Base-by-base conservation (phyloP, 140 eudicot genomes). In the Ambrosia hybrid region DNA sequence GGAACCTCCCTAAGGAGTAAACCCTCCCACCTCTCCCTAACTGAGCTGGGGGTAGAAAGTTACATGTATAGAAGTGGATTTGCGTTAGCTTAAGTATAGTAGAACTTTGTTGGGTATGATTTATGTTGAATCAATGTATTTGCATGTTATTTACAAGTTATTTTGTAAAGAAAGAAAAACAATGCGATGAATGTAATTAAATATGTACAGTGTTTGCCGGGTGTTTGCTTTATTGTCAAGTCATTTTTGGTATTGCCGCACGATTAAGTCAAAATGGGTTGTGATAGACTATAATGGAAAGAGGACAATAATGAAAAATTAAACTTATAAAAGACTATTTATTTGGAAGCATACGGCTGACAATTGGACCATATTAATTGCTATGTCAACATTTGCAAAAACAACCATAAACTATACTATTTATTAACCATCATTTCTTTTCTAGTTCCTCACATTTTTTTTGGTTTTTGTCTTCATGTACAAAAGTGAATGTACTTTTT, bases 311-410 rank as follows among this genome's bases (percentile, higher is more conserved):
- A 73, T 64, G 16, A 57, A 55, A 53, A 38, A 39, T 45, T n/a
- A n/a, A n/a, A n/a, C n/a, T n/a, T 66, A 74, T 5, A 21, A 39
- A 59, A 49, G 66, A 45, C 57, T 6, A 56, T 65, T 74, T 74
- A 60, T 63, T 37, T 65, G 79, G 66, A 39, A 65, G 68, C 66
- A 74, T 74, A 74, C 66, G 73, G 73, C 49, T 52, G 48, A 66
- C 52, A n/a, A 60, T 5, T 33, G 43, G 53, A 55, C 39, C 17
- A 16, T 36, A 49, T 74, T 37, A 65, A 63, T 51, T 51, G 57
- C 13, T 51, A 51, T 51, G 57, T 13, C 57, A 51, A 0, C 57
- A 51, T 51, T 51, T 13, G 15, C 57, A 51, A 51, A 51, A 51
- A 10, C 52, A 51, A 51, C 57, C 57, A 51, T 51, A 11, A 51